phyloP scores from a whole-genome alignment of 169 alveolate species.

The Condylostoma magnum region DNA sequence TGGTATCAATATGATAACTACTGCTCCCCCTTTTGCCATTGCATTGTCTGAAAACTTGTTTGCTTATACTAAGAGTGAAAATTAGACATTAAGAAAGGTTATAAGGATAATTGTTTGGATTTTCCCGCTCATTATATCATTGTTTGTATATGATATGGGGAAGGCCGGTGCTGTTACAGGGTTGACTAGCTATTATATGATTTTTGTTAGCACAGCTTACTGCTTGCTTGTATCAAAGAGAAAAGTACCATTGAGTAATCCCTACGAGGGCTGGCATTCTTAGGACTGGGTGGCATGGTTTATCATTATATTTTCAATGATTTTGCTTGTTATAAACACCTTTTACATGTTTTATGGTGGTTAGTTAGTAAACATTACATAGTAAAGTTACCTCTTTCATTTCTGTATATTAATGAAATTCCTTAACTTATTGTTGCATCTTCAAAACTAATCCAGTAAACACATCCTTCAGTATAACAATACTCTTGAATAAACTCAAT shows the following conservation, averaged over 20 bases:
- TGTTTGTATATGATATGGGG: neutral
- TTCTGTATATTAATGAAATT: no score
- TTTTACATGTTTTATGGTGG: no score
- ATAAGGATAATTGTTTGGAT: neutral
- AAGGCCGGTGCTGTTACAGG: neutral
- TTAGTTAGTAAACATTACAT: no score
- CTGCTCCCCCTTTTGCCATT: neutral
- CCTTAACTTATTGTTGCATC: no score
- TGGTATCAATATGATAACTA: slow-evolving; percentile 11
- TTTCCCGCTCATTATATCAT: neutral
- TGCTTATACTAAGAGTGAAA: neutral
- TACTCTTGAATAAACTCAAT: no score
- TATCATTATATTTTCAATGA: neutral
- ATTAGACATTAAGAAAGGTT: no score
- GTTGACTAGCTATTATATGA: neutral
- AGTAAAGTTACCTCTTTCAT: no score
- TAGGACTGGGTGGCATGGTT: neutral
- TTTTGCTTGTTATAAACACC: neutral
- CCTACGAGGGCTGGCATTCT: neutral
- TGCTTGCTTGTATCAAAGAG: neutral
- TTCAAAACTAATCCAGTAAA: no score
- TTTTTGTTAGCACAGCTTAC: neutral
- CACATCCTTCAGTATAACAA: no score
- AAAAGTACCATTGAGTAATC: neutral
- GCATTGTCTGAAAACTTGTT: neutral